These are phyloP conservation scores for Pichia scutulata DNA, from an alignment of 805 yeast species.

Conservation along the genomic window DNA sequence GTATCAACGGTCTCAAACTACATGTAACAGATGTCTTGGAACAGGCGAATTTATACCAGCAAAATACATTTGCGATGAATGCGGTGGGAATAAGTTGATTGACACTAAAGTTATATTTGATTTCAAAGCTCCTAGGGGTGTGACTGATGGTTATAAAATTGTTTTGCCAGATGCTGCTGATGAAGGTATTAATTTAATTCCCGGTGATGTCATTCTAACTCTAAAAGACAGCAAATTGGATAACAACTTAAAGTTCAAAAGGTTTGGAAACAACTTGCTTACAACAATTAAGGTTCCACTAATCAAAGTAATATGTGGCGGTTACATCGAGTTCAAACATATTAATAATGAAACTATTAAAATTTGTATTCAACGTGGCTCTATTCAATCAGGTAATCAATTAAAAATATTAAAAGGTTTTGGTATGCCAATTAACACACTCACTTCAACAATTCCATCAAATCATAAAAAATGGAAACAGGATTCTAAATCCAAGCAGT, in stretches of 20 bases:
- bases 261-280: conserved; percentile 24
- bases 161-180: conserved; percentile 57
- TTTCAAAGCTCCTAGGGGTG: conserved; percentile 50
- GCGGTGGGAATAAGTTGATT: conserved; percentile 40
- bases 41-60: conserved; percentile 29
- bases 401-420: conserved; percentile 32
- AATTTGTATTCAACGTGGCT: conserved; percentile 41
- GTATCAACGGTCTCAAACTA: conserved; percentile 34
- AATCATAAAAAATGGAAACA: background rate
- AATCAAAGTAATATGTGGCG: conserved; percentile 23
- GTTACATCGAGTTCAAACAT: conserved; percentile 26
- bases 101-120: conserved; percentile 44
- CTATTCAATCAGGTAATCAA: conserved; percentile 41
- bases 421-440: conserved; percentile 53
- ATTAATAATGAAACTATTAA: conserved; percentile 31
- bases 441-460: background rate
- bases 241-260: conserved; percentile 27
- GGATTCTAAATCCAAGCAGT: too few relatives aligned
- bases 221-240: conserved; percentile 31
- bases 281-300: conserved; percentile 17
- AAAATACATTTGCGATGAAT: conserved; percentile 31
- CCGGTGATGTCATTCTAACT: conserved; percentile 62
- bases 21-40: conserved; percentile 40
- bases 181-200: conserved; percentile 48
- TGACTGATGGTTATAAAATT: conserved; percentile 42